phyloP scores from a whole-genome alignment of 495 filamentous ascomycete genomes.

The Daldinia vernicosa region DNA sequence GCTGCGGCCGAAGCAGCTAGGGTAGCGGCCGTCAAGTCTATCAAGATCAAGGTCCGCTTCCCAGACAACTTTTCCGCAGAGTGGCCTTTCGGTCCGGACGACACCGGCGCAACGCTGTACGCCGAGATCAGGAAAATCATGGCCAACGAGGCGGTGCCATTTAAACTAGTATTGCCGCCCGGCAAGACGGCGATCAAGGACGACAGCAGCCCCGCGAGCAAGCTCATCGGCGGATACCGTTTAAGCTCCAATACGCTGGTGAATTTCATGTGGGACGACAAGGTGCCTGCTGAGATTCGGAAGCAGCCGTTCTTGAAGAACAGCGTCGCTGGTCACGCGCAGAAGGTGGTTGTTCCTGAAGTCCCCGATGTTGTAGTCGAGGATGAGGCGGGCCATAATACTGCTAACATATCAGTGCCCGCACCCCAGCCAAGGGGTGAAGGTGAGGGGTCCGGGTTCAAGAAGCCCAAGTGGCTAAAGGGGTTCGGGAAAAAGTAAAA shows the following conservation, averaged over 20 bases:
- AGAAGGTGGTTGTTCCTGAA: constrained; percentile 65
- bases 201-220: constrained; percentile 52
- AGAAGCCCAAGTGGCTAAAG: constrained; percentile 77
- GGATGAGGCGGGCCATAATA: constrained; percentile 49
- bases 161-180: constrained; percentile 57
- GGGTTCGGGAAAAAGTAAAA: constrained; percentile 63
- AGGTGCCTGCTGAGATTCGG: constrained; percentile 56
- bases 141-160: constrained; percentile 55
- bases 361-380: constrained; percentile 53
- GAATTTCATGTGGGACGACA: constrained; percentile 79
- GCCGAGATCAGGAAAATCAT: constrained; percentile 67
- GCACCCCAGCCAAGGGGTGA: constrained; percentile 60
- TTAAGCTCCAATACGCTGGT: constrained; percentile 75
- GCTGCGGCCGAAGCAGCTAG: constrained; percentile 66
- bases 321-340: constrained; percentile 71
- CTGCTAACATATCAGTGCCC: constrained; percentile 42
- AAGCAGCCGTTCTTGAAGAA: constrained; percentile 69
- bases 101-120: constrained; percentile 74
- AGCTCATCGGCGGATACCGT: constrained; percentile 75
- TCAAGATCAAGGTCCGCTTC: constrained; percentile 84
- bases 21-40: constrained; percentile 69
- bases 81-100: constrained; percentile 66
- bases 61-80: constrained; percentile 81
- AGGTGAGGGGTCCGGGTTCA: constrained; percentile 56
- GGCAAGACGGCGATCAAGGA: constrained; percentile 49